Evolutionary conservation across 2,329 filamentous ascomycete species (phyloP).

Genomic region (Mycocentrospora acerina): DNA sequence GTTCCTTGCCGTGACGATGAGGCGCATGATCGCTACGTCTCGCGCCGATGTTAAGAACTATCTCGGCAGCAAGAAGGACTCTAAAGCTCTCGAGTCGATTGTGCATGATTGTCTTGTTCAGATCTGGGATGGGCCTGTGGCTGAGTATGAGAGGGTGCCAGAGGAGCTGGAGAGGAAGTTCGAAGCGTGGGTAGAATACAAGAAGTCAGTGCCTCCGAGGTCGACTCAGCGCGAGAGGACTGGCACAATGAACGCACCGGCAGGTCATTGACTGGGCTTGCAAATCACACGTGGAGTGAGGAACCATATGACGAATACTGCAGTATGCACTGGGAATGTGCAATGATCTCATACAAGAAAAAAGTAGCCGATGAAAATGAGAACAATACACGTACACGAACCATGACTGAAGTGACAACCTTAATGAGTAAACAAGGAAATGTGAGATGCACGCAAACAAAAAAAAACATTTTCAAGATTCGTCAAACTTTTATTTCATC

Average conservation of each 20-base stretch:
- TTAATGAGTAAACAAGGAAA: too few relatives aligned
- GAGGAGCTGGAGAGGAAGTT: not conserved
- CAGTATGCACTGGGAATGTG: too few relatives aligned
- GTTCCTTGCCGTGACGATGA: slow-evolving; percentile 6
- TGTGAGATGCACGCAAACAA: too few relatives aligned
- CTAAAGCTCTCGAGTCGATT: slow-evolving; percentile 1
- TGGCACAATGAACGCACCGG: not conserved
- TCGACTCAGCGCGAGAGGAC: not conserved
- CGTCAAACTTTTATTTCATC: slow-evolving; percentile 3
- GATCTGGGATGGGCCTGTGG: not conserved
- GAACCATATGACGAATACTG: too few relatives aligned
- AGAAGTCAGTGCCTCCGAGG: not conserved
- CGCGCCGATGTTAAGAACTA: not conserved
- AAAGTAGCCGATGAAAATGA: too few relatives aligned
- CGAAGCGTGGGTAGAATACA: not conserved
- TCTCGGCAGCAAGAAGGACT: not conserved
- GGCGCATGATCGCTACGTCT: slow-evolving; percentile 1
- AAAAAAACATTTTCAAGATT: too few relatives aligned
- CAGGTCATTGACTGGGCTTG: too few relatives aligned
- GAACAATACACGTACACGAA: too few relatives aligned
- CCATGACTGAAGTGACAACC: too few relatives aligned
- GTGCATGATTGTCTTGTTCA: slow-evolving; percentile 3
- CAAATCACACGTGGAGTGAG: too few relatives aligned
- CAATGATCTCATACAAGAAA: too few relatives aligned
- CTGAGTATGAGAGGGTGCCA: too few relatives aligned